Base-by-base conservation (phyloP, 768 basidiomycete genomes). In the Coprinellus aureogranulatus region DNA sequence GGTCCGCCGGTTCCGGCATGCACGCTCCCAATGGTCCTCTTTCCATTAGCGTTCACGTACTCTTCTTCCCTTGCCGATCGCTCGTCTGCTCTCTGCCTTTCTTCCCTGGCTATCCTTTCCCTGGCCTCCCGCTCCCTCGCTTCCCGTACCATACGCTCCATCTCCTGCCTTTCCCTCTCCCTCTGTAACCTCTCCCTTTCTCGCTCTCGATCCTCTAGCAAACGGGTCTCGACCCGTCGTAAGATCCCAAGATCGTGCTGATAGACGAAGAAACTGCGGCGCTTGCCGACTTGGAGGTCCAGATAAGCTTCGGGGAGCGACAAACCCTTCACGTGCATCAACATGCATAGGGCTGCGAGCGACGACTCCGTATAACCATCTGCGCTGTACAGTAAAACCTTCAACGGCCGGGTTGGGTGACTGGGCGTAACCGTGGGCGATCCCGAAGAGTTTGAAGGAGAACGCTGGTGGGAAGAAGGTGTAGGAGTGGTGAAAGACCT, bases 361-460 rank as follows among this genome's bases (percentile, higher is more conserved):
- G 89, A 90, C 10, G 91, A 90, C 71, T 98, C 95, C 23, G 96
- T 98, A 75, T 96, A 94, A 49, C 92, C 93, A 68, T 95, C 93
- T 18, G 87, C 82, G 18, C 88, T 89, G 70, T 92, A 90, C 27
- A 94, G 70, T 60, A 94, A 80, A 54, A 94, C 75, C 67, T 92
- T 91, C 54, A 86, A 75, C 4, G 89, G 89, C 28, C 81, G 77
- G 27, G 82, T 81, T 59, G 79, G 65, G 42, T 55, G 54, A n/a
- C n/a, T n/a, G 27, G 68, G 62, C 37, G 67, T 61, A 44, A 65
- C 65, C 45, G 75, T 65, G 31, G 70, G 65, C 22, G 62, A 60
- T 11, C 69, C 57, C 26, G 62, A 62, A 10, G 68, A 57, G 4
- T 68, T 57, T 22, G 68, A 59, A 3, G 66, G 58, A 6, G 61